Evolutionary conservation across 108 stramenopile genomes (phyloP).

Genomic region (Cylindrotheca fusiformis): DNA sequence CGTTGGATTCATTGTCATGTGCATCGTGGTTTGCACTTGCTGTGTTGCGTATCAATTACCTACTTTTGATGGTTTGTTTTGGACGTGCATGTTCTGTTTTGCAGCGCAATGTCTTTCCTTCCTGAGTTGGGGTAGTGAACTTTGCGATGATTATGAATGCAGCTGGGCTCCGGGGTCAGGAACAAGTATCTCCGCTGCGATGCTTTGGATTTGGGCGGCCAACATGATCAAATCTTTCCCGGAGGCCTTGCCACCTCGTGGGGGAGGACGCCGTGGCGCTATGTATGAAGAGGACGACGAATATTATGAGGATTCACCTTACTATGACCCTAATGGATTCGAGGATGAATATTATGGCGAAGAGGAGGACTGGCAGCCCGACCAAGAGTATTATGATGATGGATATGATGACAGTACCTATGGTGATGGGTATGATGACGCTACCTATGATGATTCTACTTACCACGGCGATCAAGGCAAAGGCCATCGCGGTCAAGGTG

Average conservation of each 20-base stretch:
- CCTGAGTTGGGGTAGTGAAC: conserved; percentile 30
- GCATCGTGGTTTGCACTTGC: conserved; percentile 26
- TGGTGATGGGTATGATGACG: not conserved
- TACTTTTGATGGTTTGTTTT: conserved; percentile 35
- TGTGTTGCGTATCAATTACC: conserved; percentile 32
- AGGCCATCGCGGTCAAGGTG: not conserved
- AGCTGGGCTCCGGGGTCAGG: conserved; percentile 35
- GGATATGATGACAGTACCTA: conserved; percentile 1
- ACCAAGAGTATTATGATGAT: not conserved
- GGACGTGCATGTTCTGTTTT: conserved; percentile 42
- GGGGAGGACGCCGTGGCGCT: conserved; percentile 1
- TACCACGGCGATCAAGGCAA: not conserved
- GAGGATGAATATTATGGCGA: not conserved
- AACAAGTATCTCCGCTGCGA: conserved; percentile 34
- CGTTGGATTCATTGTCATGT: conserved; percentile 31
- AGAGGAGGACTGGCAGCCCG: not conserved
- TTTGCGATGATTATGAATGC: conserved; percentile 32
- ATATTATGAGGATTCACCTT: not conserved
- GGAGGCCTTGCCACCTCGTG: conserved; percentile 32
- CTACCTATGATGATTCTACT: not conserved
- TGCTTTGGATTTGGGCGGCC: conserved; percentile 42
- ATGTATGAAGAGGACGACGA: conserved; percentile 14
- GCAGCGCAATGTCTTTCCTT: conserved; percentile 28
- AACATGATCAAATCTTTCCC: conserved; percentile 45
- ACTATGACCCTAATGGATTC: conserved; percentile 3